Evolutionary conservation across 2,329 filamentous ascomycete species (phyloP).

Genomic region (Fusarium sp.): DNA sequence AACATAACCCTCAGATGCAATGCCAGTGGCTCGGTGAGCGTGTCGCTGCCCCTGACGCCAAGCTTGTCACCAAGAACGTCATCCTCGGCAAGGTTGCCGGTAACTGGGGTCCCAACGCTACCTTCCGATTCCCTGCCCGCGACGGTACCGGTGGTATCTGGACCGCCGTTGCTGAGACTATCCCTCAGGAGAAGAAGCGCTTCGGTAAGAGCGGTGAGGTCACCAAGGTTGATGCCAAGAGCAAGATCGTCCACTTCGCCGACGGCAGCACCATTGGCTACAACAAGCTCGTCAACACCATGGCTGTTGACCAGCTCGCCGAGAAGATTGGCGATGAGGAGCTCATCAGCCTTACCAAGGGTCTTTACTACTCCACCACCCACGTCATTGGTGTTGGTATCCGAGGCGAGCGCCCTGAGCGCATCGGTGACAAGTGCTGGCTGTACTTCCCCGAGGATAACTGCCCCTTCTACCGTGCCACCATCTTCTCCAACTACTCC

Average conservation of each 20-base stretch:
- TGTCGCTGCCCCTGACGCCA: conserved; percentile 96
- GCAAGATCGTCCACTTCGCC: conserved; percentile 83
- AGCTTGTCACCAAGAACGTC: conserved; percentile 92
- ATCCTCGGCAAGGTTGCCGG: conserved; percentile 96
- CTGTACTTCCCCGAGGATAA: conserved; percentile 99
- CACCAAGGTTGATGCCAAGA: conserved; percentile 85
- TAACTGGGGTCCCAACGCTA: conserved; percentile 98
- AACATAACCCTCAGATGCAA: conserved; percentile 81
- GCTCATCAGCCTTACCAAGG: conserved; percentile 85
- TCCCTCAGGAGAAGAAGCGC: conserved; percentile 90
- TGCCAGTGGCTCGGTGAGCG: conserved; percentile 98
- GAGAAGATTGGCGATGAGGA: conserved; percentile 90
- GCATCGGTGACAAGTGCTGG: conserved; percentile 99
- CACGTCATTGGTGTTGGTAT: conserved; percentile 98
- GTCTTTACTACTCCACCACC: conserved; percentile 95
- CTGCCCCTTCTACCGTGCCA: conserved; percentile 99
- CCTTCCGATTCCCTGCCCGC: conserved; percentile 96
- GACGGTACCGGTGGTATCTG: conserved; percentile 99
- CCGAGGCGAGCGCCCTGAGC: conserved; percentile 89
- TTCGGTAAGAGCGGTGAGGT: conserved; percentile 90
- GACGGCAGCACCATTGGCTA: conserved; percentile 93
- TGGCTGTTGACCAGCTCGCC: conserved; percentile 91
- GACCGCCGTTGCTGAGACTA: conserved; percentile 94
- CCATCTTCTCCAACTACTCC: conserved; percentile 99
- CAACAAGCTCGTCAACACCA: conserved; percentile 93